Evolutionary conservation across 1,284 basidiomycete genomes (phyloP).

Genomic region (Boletellus dicymbophilus): DNA sequence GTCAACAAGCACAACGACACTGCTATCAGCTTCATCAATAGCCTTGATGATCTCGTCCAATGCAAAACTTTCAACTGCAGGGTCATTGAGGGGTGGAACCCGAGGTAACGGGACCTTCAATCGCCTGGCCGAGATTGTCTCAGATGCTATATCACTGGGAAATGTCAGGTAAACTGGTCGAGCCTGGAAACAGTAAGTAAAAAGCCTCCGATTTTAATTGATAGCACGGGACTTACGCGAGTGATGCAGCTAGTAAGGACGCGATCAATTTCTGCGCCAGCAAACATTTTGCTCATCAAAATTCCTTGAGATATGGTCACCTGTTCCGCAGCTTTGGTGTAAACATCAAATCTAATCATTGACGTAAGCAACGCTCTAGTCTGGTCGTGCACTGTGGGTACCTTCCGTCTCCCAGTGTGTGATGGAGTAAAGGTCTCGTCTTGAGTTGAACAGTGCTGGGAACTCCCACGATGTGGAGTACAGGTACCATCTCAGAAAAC

Average conservation of each 20-base stretch:
- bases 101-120: conserved; percentile 66
- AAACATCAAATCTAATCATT: conserved; percentile 69
- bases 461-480: conserved; percentile 90
- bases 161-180: conserved; percentile 89
- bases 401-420: conserved; percentile 87
- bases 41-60: conserved; percentile 70
- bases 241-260: conserved; percentile 76
- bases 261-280: conserved; percentile 78
- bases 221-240: conserved; percentile 38
- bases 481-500: conserved; percentile 88
- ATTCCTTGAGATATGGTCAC: conserved; percentile 74
- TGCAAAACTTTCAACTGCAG: conserved; percentile 69
- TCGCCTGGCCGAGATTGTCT: conserved; percentile 65
- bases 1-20: conserved; percentile 84
- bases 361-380: conserved; percentile 4
- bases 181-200: conserved; percentile 47
- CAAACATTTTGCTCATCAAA: conserved; percentile 54
- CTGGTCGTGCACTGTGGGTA: conserved; percentile 20
- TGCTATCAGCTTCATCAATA: conserved; percentile 61
- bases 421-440: conserved; percentile 73
- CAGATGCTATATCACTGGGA: conserved; percentile 82
- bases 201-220: not conserved
- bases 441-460: conserved; percentile 78
- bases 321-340: conserved; percentile 74
- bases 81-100: conserved; percentile 52